Conservation (phyloP, 2,329 filamentous ascomycete species). For the Neofusicoccum sp. region DNA sequence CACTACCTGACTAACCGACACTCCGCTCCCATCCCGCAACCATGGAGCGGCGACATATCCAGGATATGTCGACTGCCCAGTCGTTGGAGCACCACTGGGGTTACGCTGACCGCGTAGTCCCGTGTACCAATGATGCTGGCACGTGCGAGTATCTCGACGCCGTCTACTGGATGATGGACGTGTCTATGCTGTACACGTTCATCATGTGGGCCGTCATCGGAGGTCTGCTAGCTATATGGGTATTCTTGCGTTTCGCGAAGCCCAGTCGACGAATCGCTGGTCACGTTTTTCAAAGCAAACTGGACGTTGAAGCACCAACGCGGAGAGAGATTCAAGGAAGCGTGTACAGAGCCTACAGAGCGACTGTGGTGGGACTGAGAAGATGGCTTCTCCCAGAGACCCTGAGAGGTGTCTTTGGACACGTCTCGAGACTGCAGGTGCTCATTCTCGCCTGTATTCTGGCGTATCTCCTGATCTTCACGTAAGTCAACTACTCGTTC, state of each 20-base stretch:
- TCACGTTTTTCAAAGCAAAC: conserved; percentile 21
- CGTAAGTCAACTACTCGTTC: conserved; percentile 39
- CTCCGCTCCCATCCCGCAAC: background rate
- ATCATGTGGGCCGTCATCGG: conserved; percentile 60
- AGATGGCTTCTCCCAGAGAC: conserved; percentile 65
- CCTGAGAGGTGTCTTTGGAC: conserved; percentile 62
- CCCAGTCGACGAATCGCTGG: conserved; percentile 26
- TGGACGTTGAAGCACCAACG: conserved; percentile 28
- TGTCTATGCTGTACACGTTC: conserved; percentile 58
- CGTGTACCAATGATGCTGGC: conserved; percentile 60
- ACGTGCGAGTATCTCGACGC: conserved; percentile 61
- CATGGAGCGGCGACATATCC: conserved; percentile 46
- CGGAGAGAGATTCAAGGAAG: conserved; percentile 27
- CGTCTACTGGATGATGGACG: conserved; percentile 58
- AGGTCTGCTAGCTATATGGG: conserved; percentile 51
- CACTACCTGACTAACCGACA: background rate
- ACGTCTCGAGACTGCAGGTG: conserved; percentile 69
- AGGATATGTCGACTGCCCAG: conserved; percentile 46
- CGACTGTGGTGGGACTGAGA: conserved; percentile 48
- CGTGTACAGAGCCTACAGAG: conserved; percentile 32
- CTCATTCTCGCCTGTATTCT: conserved; percentile 60
- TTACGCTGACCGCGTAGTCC: conserved; percentile 56
- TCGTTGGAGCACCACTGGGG: conserved; percentile 57
- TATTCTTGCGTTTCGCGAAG: conserved; percentile 36
- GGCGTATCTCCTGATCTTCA: conserved; percentile 68